These are phyloP conservation scores for Neofusicoccum ribis DNA, from an alignment of 2,329 filamentous ascomycete genomes.

Conservation along the genomic window DNA sequence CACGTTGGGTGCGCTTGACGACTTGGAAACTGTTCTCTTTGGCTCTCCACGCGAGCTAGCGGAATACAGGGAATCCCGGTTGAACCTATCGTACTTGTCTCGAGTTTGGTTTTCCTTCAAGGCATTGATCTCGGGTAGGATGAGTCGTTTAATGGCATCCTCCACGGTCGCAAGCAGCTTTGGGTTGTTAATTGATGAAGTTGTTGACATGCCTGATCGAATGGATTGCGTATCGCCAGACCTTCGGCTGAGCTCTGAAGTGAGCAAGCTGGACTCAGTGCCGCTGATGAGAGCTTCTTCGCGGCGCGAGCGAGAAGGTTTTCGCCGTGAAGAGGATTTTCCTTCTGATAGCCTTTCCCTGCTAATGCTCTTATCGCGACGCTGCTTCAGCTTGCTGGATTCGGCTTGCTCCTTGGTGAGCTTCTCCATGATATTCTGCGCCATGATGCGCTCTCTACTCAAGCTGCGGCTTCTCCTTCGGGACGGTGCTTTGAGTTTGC, in stretches of 20 bases:
- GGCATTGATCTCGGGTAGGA: conserved; percentile 87
- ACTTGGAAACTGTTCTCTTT: conserved; percentile 59
- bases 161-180: conserved; percentile 89
- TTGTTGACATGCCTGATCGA: conserved; percentile 53
- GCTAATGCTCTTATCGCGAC: conserved; percentile 26
- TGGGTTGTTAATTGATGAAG: conserved; percentile 85
- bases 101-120: conserved; percentile 81
- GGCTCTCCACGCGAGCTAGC: conserved; percentile 49
- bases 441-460: conserved; percentile 62
- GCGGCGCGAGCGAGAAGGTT: conserved; percentile 15
- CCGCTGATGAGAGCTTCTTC: conserved; percentile 38
- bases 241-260: conserved; percentile 56
- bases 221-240: conserved; percentile 60
- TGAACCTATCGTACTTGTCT: conserved; percentile 67
- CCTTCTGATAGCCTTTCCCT: conserved; percentile 36
- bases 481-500: conserved; percentile 58
- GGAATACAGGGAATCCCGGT: conserved; percentile 59
- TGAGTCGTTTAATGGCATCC: conserved; percentile 85
- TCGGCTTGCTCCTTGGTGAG: conserved; percentile 44
- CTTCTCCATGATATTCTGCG: conserved; percentile 69
- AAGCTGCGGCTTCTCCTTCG: conserved; percentile 62
- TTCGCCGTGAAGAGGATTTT: conserved; percentile 28
- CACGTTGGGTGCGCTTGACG: conserved; percentile 61
- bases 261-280: conserved; percentile 62
- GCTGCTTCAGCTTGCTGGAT: conserved; percentile 23